Evolutionary conservation across 2,329 filamentous ascomycete genomes (phyloP), one percentile per base, ranked within the genome.

Genomic region (Sphaerulina musiva): DNA sequence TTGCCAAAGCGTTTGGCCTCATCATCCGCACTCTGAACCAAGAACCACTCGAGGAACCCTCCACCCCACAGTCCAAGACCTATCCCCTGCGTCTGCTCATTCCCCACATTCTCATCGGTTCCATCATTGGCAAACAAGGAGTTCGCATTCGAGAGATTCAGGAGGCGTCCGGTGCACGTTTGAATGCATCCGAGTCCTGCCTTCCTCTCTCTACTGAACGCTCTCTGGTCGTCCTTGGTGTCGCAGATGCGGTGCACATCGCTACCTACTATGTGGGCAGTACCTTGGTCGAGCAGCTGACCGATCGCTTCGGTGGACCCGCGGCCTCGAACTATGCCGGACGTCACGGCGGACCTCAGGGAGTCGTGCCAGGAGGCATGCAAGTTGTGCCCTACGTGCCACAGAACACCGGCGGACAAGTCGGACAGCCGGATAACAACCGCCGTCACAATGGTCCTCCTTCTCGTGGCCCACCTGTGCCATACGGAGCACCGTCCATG

Each of bases 21-120:
- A 98, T 98, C 69, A 96, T 98, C 66, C 89, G 93, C 66, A 98
- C 93, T 2, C 79, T 98, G 59, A 98, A 98, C 80, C 95, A 97
- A 68, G 93, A 98, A 75, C 87, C 90, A 34, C 80, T 98, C 50
- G 85, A 89, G 64, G 81, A 89, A 67, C 78, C 93, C 39, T 98
- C 93, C 10, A 95, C 86, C 55, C 85, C 90, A 50, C 89, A 95
- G 62, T 97, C 92, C 58, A 97, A 96, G 80, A 95, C 92, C 1
- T 98, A 98, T 66, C 93, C 93, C 57, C 84, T 98, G 51, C 90
- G 93, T 64, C 84, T 98, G 48, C 83, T 98, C 53, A 89, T 98
- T 64, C 93, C 93, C 14, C 93, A 97, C 69, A 93, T 98, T 65
- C 81, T 98, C 54, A 98, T 98, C 66, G 93, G 93, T 49, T 96